These are phyloP conservation scores for Apiotrichum laibachii DNA, from an alignment of 1,284 basidiomycete species.

Conservation along the genomic window DNA sequence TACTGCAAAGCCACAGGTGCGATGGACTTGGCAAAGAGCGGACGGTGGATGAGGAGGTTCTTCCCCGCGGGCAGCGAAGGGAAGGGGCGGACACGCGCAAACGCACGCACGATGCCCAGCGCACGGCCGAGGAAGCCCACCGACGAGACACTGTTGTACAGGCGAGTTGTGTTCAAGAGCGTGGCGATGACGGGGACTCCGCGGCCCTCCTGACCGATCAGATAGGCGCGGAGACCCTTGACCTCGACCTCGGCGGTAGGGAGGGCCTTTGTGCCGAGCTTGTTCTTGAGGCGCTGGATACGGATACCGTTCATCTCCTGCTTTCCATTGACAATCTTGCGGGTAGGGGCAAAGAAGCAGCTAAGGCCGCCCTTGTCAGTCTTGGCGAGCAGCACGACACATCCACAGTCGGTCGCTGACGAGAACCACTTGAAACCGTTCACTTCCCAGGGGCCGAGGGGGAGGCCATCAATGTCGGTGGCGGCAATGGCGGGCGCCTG, in stretches of 20 bases:
- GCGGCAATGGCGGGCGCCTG: neutral
- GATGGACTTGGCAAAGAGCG: constrained; percentile 53
- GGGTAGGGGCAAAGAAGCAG: constrained; percentile 58
- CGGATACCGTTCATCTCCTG: constrained; percentile 63
- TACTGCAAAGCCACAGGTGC: constrained; percentile 62
- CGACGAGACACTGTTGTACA: constrained; percentile 52
- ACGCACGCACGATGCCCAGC: constrained; percentile 63
- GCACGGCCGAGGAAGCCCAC: constrained; percentile 61
- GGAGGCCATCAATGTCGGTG: constrained; percentile 17
- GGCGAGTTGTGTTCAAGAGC: constrained; percentile 71
- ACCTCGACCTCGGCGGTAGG: constrained; percentile 75
- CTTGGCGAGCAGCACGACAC: constrained; percentile 14
- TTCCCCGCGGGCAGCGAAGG: constrained; percentile 54
- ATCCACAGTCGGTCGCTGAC: constrained; percentile 64
- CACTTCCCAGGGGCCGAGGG: constrained; percentile 42
- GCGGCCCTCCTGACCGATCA: constrained; percentile 62
- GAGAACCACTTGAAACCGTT: constrained; percentile 82
- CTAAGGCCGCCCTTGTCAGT: constrained; percentile 57
- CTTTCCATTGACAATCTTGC: constrained; percentile 54
- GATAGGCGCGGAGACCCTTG: constrained; percentile 62
- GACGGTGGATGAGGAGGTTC: constrained; percentile 58
- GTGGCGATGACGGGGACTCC: constrained; percentile 69
- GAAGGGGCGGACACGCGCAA: constrained; percentile 57
- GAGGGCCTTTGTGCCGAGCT: constrained; percentile 70
- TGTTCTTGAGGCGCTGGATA: constrained; percentile 72